Base-by-base conservation (phyloP, 148 eudicot genomes). In the Chenopodium berlandieri region DNA sequence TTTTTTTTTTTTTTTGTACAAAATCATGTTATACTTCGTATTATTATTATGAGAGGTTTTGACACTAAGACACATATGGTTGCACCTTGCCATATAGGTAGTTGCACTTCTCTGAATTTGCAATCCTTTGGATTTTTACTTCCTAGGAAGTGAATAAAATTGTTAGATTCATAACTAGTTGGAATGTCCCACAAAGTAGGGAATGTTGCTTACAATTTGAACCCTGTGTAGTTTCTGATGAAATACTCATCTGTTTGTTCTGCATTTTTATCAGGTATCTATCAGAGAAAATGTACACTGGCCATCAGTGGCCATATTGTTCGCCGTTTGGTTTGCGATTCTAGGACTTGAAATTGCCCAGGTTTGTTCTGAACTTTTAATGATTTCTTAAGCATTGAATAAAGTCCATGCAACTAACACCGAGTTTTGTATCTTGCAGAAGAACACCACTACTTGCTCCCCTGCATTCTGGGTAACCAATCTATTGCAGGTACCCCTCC, bases 401-500 rank as follows among this genome's bases (percentile, higher is more conserved):
- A 65, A 58, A n/a, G 66, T 66, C 63, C 19, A 22, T 62, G 50
- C 9, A 31, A 20, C 56, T 63, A 54, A 64, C 30, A 75, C 67
- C 23, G 77, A 85, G 68, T 22, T 40, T 47, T 16, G n/a, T 27
- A 16, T 32, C 71, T 50, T 82, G 83, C 90, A 91, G 94, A 86
- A 85, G 64, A 40, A 82, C 34, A 88, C 88, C 9, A 37, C 82
- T 34, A 88, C 91, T 78, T 91, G 94, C 73, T 89, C 94, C 8
- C 77, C 81, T 6, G 80, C 40, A 73, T 91, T 83, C 52, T 91
- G 94, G 94, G 66, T 58, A 4, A 73, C 87, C 46, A 87, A 90
- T 77, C 77, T 90, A 62, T 32, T 85, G 78, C 94, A 91, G 91
- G 92, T 91, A 88, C n/a, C 72, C 31, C 66, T 82, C 70, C 20